Percentiles rank a stretch among this genome's conserved stretches.
These are phyloP conservation scores for Cladosporium sp. DNA, from an alignment of 2,329 filamentous ascomycete species.

Conservation along the genomic window DNA sequence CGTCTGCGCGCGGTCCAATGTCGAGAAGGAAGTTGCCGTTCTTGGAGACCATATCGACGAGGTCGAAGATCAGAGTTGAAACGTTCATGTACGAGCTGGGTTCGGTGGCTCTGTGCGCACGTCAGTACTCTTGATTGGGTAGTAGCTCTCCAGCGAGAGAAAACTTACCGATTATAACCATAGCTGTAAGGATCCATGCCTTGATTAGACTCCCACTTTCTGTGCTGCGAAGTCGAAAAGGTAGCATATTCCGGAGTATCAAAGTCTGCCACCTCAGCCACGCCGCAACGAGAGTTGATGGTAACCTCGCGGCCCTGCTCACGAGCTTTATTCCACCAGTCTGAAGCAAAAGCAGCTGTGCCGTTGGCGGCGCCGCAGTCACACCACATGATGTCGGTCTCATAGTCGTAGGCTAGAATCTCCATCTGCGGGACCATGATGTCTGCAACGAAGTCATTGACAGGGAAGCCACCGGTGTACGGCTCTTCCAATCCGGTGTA, in stretches of 20 bases:
- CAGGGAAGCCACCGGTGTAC: conserved; percentile 48
- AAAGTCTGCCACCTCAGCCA: conserved; percentile 54
- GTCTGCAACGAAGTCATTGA: conserved; percentile 46
- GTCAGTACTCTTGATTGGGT: not conserved
- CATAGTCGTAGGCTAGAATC: conserved; percentile 45
- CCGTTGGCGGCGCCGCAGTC: conserved; percentile 49
- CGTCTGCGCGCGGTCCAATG: conserved; percentile 30
- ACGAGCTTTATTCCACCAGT: conserved; percentile 47
- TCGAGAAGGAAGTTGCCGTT: conserved; percentile 44
- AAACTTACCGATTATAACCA: conserved; percentile 53
- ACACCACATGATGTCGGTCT: conserved; percentile 53
- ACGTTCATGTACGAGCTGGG: conserved; percentile 29
- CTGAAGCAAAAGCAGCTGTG: conserved; percentile 46
- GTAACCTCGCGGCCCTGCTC: conserved; percentile 51
- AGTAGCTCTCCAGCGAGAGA: not conserved
- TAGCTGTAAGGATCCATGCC: conserved; percentile 64
- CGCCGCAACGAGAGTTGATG: conserved; percentile 60
- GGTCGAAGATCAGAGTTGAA: conserved; percentile 29
- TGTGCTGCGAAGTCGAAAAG: conserved; percentile 52
- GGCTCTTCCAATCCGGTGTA: conserved; percentile 47
- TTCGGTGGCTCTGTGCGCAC: not conserved
- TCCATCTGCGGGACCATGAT: conserved; percentile 50
- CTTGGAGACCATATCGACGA: conserved; percentile 37
- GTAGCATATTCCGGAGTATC: conserved; percentile 62
- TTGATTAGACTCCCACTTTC: conserved; percentile 63